Conservation (phyloP, 495 filamentous ascomycete genomes). For the Aspergillus heteromorphus region DNA sequence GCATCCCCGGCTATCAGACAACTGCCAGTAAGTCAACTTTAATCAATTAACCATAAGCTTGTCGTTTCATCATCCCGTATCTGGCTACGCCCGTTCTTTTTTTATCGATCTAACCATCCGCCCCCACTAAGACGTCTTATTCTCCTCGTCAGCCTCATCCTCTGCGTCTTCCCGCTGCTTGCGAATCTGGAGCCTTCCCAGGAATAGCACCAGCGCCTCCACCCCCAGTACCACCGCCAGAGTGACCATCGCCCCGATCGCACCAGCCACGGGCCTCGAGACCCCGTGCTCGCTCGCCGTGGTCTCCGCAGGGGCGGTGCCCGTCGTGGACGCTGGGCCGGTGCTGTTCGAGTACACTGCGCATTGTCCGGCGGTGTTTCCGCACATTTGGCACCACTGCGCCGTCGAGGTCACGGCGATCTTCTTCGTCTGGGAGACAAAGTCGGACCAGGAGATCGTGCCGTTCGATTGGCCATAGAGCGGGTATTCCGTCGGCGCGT, state of each 20-base stretch:
- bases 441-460: constrained; percentile 39
- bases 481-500: constrained; percentile 28
- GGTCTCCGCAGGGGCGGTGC: constrained; percentile 10
- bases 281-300: constrained; percentile 21
- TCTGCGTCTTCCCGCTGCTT: constrained; percentile 26
- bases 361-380: constrained; percentile 38
- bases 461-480: constrained; percentile 37
- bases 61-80: too few species aligned
- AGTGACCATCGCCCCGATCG: constrained; percentile 60
- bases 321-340: constrained; percentile 3
- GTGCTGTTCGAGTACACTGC: constrained; percentile 11
- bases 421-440: constrained; percentile 33
- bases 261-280: constrained; percentile 44
- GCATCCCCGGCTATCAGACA: too few species aligned
- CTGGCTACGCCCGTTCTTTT: too few species aligned
- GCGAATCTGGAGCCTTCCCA: constrained; percentile 38
- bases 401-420: constrained; percentile 34
- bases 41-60: too few species aligned
- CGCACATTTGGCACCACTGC: constrained; percentile 44
- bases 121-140: constrained; percentile 3
- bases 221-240: constrained; percentile 48
- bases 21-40: too few species aligned
- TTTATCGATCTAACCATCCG: too few species aligned
- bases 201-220: constrained; percentile 37
- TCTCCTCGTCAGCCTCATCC: constrained; percentile 12